Base-by-base conservation (phyloP, 306 rosid species). In the Lotus japonicus region DNA sequence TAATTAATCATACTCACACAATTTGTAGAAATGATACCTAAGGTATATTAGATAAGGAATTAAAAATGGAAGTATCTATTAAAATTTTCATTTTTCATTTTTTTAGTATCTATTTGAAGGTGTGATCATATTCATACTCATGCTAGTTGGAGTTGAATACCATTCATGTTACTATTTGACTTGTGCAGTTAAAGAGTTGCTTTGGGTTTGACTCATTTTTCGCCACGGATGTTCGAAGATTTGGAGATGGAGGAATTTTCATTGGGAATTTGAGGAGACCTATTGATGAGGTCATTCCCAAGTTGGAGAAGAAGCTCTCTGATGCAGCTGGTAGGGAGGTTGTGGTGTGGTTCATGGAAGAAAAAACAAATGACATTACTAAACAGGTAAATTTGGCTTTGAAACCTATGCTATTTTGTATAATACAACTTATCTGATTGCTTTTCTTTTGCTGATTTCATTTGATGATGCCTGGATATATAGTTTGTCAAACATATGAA, bases 171-270 rank as follows among this genome's bases (percentile, higher is more conserved):
- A 0, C 10, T 11, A 41, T 9, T 35, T 15, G 15, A 33, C 2
- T 39, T 58, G 23, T 51, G 64, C 87, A 92, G 98, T 79, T 89
- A 65, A 92, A 71, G 84, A 84, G 81, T 80, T 92, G 96, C 66
- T 89, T 92, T 55, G 96, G 98, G 12, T 92, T 92, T 70, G 92
- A 92, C 57, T 81, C 96, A 2, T 89, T 92, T 78, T 92, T 92
- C 3, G 87, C 96, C 0, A 92, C 91, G 13, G 98, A 92, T 81
- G 95, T 89, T 66, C 86, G 98, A 58, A 88, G 98, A 73, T 89
- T 92, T 59, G 96, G 98, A 52, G 98, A 92, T 76, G 98, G 98
- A 18, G 96, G 98, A 55, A 92, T 92, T 64, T 92, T 92, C 71
- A 52, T 89, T 38, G 98, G 98, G 53, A 92, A 92, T 70, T 75